phyloP scores from a whole-genome alignment of 352 stramenopile genomes.

The Albugo laibachii region DNA sequence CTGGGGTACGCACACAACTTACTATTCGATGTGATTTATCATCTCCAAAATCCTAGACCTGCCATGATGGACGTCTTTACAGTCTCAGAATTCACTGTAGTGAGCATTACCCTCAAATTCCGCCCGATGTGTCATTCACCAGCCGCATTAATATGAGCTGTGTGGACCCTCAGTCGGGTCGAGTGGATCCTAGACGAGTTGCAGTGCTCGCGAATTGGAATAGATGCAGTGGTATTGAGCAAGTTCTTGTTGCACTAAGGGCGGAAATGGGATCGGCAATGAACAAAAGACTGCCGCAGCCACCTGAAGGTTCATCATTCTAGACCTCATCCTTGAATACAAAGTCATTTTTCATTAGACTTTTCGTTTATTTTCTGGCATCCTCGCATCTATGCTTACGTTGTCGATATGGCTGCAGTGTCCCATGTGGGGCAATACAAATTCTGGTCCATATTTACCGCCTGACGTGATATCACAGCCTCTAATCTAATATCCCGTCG shows the following conservation, averaged over 20 bases:
- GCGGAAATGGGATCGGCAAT: conserved; percentile 76
- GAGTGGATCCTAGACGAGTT: conserved; percentile 61
- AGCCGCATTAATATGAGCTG: conserved; percentile 96
- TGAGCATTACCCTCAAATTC: conserved; percentile 86
- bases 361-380: no score
- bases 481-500: conserved; percentile 36
- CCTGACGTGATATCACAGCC: conserved; percentile 15
- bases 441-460: no score
- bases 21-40: background rate
- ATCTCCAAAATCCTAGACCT: conserved; percentile 43
- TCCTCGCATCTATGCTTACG: no score
- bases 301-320: conserved; percentile 81
- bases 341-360: no score
- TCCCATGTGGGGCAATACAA: no score
- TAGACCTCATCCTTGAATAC: conserved; percentile 12
- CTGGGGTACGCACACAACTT: conserved; percentile 45
- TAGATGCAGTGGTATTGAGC: conserved; percentile 80
- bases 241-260: conserved; percentile 75
- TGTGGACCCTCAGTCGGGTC: conserved; percentile 80
- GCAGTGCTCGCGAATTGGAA: conserved; percentile 55
- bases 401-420: no score
- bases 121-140: conserved; percentile 89
- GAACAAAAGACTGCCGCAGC: conserved; percentile 81
- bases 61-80: conserved; percentile 93
- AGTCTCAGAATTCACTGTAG: conserved; percentile 87